Evolutionary conservation across 2,329 filamentous ascomycete genomes (phyloP), one percentile per base, ranked within the genome.

Genomic region (Hymenoscyphus fraxineus): DNA sequence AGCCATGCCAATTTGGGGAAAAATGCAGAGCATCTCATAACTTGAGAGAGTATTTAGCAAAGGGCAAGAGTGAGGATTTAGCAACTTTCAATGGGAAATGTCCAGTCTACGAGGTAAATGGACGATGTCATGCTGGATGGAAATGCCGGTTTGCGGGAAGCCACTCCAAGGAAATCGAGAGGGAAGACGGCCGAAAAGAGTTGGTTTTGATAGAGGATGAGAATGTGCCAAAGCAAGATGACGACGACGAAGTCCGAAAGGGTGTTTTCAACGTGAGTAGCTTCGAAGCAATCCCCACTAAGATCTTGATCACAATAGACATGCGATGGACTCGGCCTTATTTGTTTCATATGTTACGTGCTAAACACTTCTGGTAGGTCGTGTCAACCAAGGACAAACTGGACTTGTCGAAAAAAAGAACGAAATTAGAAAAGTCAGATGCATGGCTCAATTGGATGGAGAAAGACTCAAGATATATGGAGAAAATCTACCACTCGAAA

Each of bases 131-230:
- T 59, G 86, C 89, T 15, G 95, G 95, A 6, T 99, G 94, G 93
- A 96, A 94, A 76, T 99, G 95, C 76, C 89, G 94, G 27, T 96
- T 97, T 74, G 90, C 92, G 40, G 85, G 85, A 67, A 96, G 92
- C 67, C 95, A 99, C 78, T 95, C 92, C 72, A 83, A 88, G 67
- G 94, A 98, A 78, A 78, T 91, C 31, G 86, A 90, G 69, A 86
- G 82, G 22, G 87, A 88, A 62, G 93, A 96, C 76, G 94, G 93
- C 9, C 85, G 85, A 70, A 92, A 91, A 72, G 94, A 98, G 78
- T 79, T 98, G 61, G 81, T 94, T 2, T 81, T 97, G 59, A 72
- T 90, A 22, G 84, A 86, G 62, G 71, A 76, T 35, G 70, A 73
- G n/a, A 70, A 74, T 16, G 70, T 72, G 7, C 40, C 64, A 10